These are phyloP conservation scores for Coemansia sp. DNA, from an alignment of 192 early-diverging fungal species.

Conservation along the genomic window DNA sequence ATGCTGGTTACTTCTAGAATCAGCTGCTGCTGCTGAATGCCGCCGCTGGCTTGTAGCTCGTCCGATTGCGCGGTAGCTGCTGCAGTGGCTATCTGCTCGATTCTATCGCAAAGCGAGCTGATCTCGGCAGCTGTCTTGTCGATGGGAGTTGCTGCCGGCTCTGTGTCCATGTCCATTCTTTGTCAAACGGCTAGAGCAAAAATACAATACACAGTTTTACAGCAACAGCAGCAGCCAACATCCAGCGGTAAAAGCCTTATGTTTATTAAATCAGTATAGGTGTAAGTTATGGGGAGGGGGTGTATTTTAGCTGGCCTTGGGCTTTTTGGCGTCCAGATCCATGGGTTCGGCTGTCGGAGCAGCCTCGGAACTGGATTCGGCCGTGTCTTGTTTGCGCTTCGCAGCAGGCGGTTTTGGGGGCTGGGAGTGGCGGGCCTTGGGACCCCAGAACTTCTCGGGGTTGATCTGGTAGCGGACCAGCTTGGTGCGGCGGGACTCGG, in stretches of 20 bases:
- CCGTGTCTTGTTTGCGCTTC: slow-evolving; percentile 36
- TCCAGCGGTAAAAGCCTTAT: not conserved
- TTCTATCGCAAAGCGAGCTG: slow-evolving; percentile 24
- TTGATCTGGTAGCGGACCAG: slow-evolving; percentile 95
- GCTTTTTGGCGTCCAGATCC: slow-evolving; percentile 23
- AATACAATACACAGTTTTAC: not conserved
- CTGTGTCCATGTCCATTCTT: slow-evolving; percentile 12
- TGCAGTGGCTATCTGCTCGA: slow-evolving; percentile 19
- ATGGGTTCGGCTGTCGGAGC: slow-evolving; percentile 6
- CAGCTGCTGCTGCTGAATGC: slow-evolving; percentile 8
- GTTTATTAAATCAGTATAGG: not conserved
- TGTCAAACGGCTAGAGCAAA: not conserved
- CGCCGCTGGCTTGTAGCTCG: slow-evolving; percentile 4
- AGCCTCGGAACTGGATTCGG: slow-evolving; percentile 1
- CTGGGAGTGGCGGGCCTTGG: slow-evolving; percentile 70
- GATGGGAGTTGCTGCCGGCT: slow-evolving; percentile 2
- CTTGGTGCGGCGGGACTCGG: slow-evolving; percentile 73
- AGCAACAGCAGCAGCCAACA: not conserved
- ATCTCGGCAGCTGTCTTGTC: slow-evolving; percentile 18
- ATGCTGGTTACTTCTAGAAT: slow-evolving; percentile 23
- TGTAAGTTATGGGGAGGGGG: not conserved
- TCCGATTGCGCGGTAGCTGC: slow-evolving; percentile 6
- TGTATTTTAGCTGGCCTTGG: slow-evolving; percentile 13
- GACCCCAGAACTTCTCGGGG: slow-evolving; percentile 96
- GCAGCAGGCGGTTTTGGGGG: slow-evolving; percentile 28